Evolutionary conservation across 345 rosid species (phyloP).

Genomic region (Citropsis articulata): DNA sequence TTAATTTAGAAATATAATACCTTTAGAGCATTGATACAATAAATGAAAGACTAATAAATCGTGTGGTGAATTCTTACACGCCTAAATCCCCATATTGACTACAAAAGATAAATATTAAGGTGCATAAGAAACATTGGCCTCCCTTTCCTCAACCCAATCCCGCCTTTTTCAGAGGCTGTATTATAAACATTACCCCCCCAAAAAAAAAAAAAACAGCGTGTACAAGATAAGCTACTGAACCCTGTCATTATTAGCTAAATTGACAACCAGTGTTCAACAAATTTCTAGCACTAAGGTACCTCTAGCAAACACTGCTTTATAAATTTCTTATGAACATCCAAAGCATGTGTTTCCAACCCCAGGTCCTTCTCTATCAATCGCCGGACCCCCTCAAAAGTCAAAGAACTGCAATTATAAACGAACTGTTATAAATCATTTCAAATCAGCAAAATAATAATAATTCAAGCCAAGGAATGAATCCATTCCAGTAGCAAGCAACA

Average conservation of each 20-base stretch:
- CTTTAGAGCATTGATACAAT: not conserved
- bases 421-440: not conserved
- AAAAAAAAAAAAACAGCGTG: no score
- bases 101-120: no score
- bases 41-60: not conserved
- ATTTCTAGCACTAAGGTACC: constrained; percentile 30
- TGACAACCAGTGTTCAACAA: not conserved
- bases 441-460: not conserved
- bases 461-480: not conserved
- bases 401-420: constrained; percentile 39
- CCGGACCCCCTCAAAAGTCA: constrained; percentile 83
- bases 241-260: not conserved
- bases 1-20: not conserved
- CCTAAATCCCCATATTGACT: not conserved
- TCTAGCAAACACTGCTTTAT: constrained; percentile 54
- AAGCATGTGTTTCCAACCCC: constrained; percentile 55
- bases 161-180: not conserved
- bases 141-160: not conserved
- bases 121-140: not conserved
- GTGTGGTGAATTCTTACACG: not conserved
- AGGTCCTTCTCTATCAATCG: constrained; percentile 81
- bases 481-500: not conserved
- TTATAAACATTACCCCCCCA: not conserved
- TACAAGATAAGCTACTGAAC: not conserved
- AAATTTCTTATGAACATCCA: constrained; percentile 79